Percentiles rank a stretch among this genome's conserved stretches.
These are phyloP conservation scores for Clarireedia homoeocarpa DNA, from an alignment of 2,329 filamentous ascomycete genomes.

Conservation along the genomic window DNA sequence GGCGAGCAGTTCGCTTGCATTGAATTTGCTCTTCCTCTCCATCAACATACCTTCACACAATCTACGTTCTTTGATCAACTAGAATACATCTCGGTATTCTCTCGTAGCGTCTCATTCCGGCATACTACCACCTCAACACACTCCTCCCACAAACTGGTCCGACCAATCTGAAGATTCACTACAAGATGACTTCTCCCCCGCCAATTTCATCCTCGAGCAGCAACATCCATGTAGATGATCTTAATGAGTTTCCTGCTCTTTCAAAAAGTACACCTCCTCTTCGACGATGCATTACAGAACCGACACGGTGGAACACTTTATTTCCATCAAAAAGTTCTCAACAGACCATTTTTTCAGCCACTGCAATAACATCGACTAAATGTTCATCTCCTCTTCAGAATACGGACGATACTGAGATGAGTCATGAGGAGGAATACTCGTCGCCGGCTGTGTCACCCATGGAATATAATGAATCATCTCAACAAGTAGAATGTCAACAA, in stretches of 20 bases:
- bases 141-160: not conserved
- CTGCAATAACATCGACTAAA: too few relatives aligned
- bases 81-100: not conserved
- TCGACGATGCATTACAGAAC: not conserved
- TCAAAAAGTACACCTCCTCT: not conserved
- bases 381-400: too few relatives aligned
- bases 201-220: not conserved
- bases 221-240: not conserved
- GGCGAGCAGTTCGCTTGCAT: not conserved
- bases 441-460: not conserved
- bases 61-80: not conserved
- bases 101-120: not conserved
- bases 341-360: too few relatives aligned
- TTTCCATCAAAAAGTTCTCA: not conserved
- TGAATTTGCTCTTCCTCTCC: not conserved
- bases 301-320: not conserved
- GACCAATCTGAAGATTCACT: not conserved
- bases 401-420: too few relatives aligned
- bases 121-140: not conserved
- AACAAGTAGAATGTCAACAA: not conserved
- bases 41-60: not conserved
- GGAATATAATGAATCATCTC: not conserved
- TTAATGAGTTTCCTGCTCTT: not conserved
- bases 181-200: not conserved
- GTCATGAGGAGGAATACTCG: too few relatives aligned